Conservation (phyloP, 345 rosid species). For the Excoecaria agallocha region DNA sequence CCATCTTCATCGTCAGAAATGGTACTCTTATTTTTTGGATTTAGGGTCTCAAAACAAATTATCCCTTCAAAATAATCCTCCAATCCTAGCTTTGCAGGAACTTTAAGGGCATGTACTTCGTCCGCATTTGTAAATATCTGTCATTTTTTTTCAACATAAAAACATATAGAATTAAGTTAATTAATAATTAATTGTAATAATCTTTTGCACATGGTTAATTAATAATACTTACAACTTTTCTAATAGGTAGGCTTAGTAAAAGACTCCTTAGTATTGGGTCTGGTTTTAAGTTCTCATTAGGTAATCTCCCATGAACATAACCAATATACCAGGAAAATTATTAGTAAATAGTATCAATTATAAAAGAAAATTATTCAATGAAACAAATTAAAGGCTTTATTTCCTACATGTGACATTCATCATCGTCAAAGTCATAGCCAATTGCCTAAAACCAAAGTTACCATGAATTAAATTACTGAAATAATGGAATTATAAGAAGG, state of each 20-base stretch:
- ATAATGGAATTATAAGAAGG: too few species aligned
- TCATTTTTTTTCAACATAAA: too few species aligned
- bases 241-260: too few species aligned
- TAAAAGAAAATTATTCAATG: not conserved
- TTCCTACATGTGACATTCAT: constrained; percentile 81
- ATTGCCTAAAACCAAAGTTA: constrained; percentile 88
- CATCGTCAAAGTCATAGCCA: constrained; percentile 87
- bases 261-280: constrained; percentile 83
- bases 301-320: constrained; percentile 88
- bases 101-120: constrained; percentile 63
- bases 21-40: constrained; percentile 46
- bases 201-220: too few species aligned
- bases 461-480: too few species aligned
- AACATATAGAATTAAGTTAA: too few species aligned
- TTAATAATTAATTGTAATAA: too few species aligned
- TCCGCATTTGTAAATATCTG: constrained; percentile 96
- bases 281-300: constrained; percentile 81
- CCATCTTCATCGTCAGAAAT: constrained; percentile 54
- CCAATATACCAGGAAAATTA: constrained; percentile 33
- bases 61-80: constrained; percentile 94
- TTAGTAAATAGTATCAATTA: not conserved
- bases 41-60: constrained; percentile 88
- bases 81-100: constrained; percentile 65
- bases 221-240: too few species aligned
- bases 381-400: not conserved